phyloP scores from a whole-genome alignment of 1,139 yeast species.

The Pichia sp. region DNA sequence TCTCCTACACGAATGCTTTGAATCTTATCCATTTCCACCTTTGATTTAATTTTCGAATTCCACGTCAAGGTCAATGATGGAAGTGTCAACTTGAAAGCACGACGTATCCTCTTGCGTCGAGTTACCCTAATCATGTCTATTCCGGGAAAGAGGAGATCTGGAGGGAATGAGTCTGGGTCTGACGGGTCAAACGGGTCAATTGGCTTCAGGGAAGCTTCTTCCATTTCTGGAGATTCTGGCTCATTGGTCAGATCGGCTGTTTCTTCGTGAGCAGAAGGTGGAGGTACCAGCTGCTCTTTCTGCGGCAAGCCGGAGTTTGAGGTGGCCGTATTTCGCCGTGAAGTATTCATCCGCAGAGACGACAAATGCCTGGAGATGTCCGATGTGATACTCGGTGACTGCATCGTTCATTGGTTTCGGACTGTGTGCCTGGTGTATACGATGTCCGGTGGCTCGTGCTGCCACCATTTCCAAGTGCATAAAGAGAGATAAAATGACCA shows the following conservation, averaged over 20 bases:
- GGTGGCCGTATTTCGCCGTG: neutral
- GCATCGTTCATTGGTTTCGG: conserved; percentile 4
- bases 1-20: conserved; percentile 61
- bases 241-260: neutral
- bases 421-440: neutral
- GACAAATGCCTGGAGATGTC: conserved; percentile 12
- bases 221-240: neutral
- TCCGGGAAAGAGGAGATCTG: conserved; percentile 13
- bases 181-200: conserved; percentile 9
- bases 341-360: conserved; percentile 9
- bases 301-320: neutral
- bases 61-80: conserved; percentile 9
- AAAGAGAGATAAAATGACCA: too few relatives aligned
- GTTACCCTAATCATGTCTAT: conserved; percentile 22
- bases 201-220: neutral
- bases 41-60: conserved; percentile 12
- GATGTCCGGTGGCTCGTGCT: neutral
- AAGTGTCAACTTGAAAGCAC: conserved; percentile 9
- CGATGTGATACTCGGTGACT: conserved; percentile 4
- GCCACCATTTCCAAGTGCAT: too few relatives aligned
- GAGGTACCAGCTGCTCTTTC: neutral
- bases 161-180: conserved; percentile 10
- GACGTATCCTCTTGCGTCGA: conserved; percentile 7
- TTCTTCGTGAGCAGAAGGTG: neutral
- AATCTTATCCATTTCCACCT: conserved; percentile 29